Percentiles rank a stretch among this genome's conserved stretches.
These are phyloP conservation scores for Cyclotella kingstonii DNA, from an alignment of 108 stramenopile species.

Conservation along the genomic window DNA sequence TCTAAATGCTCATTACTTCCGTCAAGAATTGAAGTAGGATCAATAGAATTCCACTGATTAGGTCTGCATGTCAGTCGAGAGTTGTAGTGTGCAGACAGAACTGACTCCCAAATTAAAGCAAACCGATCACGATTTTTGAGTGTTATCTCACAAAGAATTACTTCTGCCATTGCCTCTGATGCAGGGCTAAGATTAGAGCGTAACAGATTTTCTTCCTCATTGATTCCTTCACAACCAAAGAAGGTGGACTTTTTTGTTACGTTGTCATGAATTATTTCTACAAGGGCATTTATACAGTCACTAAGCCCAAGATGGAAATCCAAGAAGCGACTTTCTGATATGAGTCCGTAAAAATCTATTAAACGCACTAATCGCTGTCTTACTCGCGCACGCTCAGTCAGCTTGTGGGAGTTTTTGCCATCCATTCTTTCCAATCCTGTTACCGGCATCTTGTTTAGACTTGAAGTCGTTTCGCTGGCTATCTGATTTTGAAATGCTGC, in stretches of 20 bases:
- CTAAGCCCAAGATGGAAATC: constrained; percentile 51
- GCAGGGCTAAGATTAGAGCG: constrained; percentile 67
- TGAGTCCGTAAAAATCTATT: constrained; percentile 62
- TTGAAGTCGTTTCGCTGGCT: constrained; percentile 57
- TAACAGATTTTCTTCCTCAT: constrained; percentile 13
- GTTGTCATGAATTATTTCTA: constrained; percentile 48
- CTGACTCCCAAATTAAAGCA: constrained; percentile 58
- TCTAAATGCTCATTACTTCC: constrained; percentile 18
- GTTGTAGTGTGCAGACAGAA: constrained; percentile 61
- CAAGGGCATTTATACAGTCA: constrained; percentile 55
- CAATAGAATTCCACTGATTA: not conserved
- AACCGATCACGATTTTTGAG: constrained; percentile 79
- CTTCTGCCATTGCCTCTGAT: constrained; percentile 84
- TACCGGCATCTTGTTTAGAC: constrained; percentile 53
- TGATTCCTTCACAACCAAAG: no score
- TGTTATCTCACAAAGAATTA: constrained; percentile 78
- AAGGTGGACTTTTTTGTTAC: constrained; percentile 32
- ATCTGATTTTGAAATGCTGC: constrained; percentile 70
- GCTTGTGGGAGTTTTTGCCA: constrained; percentile 32
- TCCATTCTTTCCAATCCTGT: constrained; percentile 82
- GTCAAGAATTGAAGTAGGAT: constrained; percentile 7
- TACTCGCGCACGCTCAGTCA: constrained; percentile 64
- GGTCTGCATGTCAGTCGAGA: constrained; percentile 42
- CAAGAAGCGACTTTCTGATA: constrained; percentile 77
- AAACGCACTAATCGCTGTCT: constrained; percentile 62